Evolutionary conservation across 768 basidiomycete species (phyloP), one percentile per base, ranked within the genome.

Genomic region (Macrolepiota albuminosa): DNA sequence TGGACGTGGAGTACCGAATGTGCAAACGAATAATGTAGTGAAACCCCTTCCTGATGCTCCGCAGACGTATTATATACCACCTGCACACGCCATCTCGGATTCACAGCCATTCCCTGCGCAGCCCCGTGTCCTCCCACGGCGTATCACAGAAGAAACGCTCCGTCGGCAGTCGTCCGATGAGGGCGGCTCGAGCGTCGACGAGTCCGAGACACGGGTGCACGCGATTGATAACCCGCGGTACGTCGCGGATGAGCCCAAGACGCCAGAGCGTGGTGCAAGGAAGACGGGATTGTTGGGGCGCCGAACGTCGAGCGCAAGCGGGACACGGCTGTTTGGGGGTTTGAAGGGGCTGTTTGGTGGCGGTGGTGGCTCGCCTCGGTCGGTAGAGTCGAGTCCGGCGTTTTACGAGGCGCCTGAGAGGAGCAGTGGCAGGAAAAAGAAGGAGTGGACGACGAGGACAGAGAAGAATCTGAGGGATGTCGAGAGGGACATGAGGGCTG

Each of bases 61-160:
- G 70, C 7, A n/a, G 42, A 69, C 75, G 3, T 69, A 68, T 36
- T 68, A 66, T 36, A 71, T 86, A 58, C 84, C 82, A 0, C 81
- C 84, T 0, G 80, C 84, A 3, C 85, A 86, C 59, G 72, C 81
- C 36, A 79, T 83, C 52, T 68, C 72, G 8, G 64, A 67, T 31
- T 57, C 55, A 24, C 52, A 58, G 8, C 48, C 45, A 3, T 61
- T 29, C 31, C 58, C 49, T 21, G 46, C 73, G 65, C 50, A 62
- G 21, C 21, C 21, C 21, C 21, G 21, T 21, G 21, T 72, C 8
- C 24, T 46, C 18, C 42, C 45, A 11, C 42, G 43, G 16, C 54
- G 52, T 9, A 53, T 53, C 5, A 53, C 52, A 14, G 52, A 53
- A 11, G 52, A 53, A 29, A 16, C 39, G 0, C 24, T 53, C 37